Evolutionary conservation across 2,329 filamentous ascomycete species (phyloP), one percentile per base, ranked within the genome.

Genomic region (Fusarium buharicum): DNA sequence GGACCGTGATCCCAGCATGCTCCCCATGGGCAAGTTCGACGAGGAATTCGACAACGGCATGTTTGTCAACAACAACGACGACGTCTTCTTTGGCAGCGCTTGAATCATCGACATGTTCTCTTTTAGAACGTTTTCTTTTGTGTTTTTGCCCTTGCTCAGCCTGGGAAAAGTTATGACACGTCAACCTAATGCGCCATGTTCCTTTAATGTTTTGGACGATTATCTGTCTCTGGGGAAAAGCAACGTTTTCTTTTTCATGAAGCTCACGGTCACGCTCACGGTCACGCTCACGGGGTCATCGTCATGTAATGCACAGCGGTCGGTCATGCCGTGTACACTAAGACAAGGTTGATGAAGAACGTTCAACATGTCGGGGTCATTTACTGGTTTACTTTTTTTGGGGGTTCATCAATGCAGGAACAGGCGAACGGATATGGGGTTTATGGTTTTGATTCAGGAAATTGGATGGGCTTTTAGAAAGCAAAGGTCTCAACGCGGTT

Each of bases 21-120:
- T 83, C 47, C 78, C 82, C 75, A 77, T 82, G 68, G 77, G 73
- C 73, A 84, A 84, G 72, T 84, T 83, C 66, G 82, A 84, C 49
- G 83, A 85, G 38, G 81, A 82, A 38, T 83, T 81, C 50, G 79
- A 83, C 57, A 78, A 76, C 52, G 79, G 81, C 28, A 76, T 76
- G 71, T 82, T 86, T 81, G 84, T 85, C 64, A 78, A 76, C 24
- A 77, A 77, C 61, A 77, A 75, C 60, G 77, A 75, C 57, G 81
- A 83, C 51, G 74, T 84, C 51, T 84, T 85, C 67, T 86, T 84
- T 67, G 77, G 78, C 47, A 76, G 63, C 61, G 65, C 70, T 51
- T 77, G 62, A 70, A 5, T 8, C 17, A 18, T 13, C 10, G 10
- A 28, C 28, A 16, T 20, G 20, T 16, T 13, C 18, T 34, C 12